These are phyloP conservation scores for Apodospora peruviana DNA, from an alignment of 495 filamentous ascomycete species.

Conservation along the genomic window DNA sequence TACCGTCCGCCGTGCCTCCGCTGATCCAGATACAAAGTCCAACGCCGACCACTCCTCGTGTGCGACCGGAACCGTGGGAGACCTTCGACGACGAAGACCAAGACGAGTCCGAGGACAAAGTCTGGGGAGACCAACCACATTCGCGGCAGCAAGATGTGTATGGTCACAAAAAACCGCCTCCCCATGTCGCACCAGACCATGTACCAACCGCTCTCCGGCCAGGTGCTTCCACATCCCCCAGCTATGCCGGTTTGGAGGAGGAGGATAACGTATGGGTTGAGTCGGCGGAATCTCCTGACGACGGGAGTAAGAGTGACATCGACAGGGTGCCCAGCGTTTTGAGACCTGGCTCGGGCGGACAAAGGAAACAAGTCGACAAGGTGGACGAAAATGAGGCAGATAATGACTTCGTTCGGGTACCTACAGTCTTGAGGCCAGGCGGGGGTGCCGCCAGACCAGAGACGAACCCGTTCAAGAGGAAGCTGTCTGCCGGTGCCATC, in stretches of 20 bases:
- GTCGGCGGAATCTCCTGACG: not conserved
- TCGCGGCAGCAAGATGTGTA: slow-evolving; percentile 1
- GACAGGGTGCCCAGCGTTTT: slow-evolving; percentile 14
- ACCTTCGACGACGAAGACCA: slow-evolving; percentile 22
- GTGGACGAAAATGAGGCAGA: slow-evolving; percentile 12
- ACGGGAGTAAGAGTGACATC: slow-evolving; percentile 5
- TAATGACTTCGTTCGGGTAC: slow-evolving; percentile 18
- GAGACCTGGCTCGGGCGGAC: slow-evolving; percentile 14
- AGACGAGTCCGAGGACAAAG: slow-evolving; percentile 19
- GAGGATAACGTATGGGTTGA: slow-evolving; percentile 21
- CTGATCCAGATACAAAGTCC: slow-evolving; percentile 24
- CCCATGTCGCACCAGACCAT: not conserved
- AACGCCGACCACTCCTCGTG: not conserved
- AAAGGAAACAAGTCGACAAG: slow-evolving; percentile 1
- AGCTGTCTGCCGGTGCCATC: slow-evolving; percentile 15
- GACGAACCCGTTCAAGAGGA: slow-evolving; percentile 52
- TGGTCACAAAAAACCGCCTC: not conserved
- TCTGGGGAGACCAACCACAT: slow-evolving; percentile 27
- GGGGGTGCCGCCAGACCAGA: slow-evolving; percentile 25
- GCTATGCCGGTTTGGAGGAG: slow-evolving; percentile 12
- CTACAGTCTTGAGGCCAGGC: slow-evolving; percentile 29
- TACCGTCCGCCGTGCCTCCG: slow-evolving; percentile 19
- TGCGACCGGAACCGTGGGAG: slow-evolving; percentile 26
- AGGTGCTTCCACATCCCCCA: slow-evolving; percentile 9
- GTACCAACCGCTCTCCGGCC: slow-evolving; percentile 24